Evolutionary conservation across 1,284 basidiomycete genomes (phyloP).

Genomic region (Sutorius eximius): DNA sequence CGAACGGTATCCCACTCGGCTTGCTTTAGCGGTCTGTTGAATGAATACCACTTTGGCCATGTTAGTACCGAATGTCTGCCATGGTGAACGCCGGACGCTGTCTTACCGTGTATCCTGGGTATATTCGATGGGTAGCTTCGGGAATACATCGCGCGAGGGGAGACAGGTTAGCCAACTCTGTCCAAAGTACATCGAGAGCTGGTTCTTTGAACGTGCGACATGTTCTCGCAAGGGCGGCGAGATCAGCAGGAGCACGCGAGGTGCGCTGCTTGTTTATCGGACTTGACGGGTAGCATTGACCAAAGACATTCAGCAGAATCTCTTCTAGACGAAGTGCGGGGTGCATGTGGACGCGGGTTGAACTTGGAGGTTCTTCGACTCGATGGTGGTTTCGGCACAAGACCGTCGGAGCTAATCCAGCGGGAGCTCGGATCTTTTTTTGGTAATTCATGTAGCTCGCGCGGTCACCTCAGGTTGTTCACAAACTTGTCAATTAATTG

Average conservation of each 20-base stretch:
- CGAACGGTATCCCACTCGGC: conserved; percentile 19
- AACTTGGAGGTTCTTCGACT: neutral
- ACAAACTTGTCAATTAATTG: too few species aligned
- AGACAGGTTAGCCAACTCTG: conserved; percentile 20
- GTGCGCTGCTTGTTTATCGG: neutral
- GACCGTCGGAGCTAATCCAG: neutral
- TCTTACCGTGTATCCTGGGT: conserved; percentile 15
- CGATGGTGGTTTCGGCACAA: neutral
- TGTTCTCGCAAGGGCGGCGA: conserved; percentile 24
- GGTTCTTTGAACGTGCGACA: conserved; percentile 29
- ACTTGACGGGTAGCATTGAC: conserved; percentile 10
- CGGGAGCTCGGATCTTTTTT: neutral
- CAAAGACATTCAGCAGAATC: conserved; percentile 19
- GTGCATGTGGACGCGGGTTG: conserved; percentile 18
- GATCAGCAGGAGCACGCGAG: conserved; percentile 8
- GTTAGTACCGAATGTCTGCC: neutral
- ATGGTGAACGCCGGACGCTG: neutral
- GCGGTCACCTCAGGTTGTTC: too few species aligned
- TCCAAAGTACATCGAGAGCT: conserved; percentile 26
- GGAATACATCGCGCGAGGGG: conserved; percentile 28
- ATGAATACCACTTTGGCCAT: conserved; percentile 19
- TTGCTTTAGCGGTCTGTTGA: conserved; percentile 17
- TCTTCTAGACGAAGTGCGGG: conserved; percentile 23
- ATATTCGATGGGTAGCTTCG: conserved; percentile 17
- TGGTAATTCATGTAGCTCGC: neutral